These are phyloP conservation scores for Cetradonia linearis DNA, from an alignment of 495 filamentous ascomycete species.

Conservation along the genomic window DNA sequence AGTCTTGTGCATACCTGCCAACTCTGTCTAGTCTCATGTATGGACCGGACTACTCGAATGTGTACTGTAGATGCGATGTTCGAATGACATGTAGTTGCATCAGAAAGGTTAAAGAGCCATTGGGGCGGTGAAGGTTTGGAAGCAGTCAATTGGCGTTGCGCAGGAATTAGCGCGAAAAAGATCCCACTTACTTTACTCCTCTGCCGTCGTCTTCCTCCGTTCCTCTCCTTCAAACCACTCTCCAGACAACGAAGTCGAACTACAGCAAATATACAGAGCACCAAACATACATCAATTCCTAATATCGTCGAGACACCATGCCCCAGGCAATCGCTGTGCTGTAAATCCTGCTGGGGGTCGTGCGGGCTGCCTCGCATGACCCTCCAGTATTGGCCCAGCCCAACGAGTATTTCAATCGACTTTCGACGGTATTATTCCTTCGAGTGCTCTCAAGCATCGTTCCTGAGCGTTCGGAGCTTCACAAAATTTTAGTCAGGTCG, in stretches of 20 bases:
- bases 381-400: conserved; percentile 66
- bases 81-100: conserved; percentile 14
- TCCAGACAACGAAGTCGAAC: conserved; percentile 62
- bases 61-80: conserved; percentile 9
- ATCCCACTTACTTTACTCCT: conserved; percentile 19
- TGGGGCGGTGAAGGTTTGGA: conserved; percentile 16
- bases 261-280: conserved; percentile 31
- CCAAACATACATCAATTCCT: conserved; percentile 31
- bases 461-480: conserved; percentile 14
- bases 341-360: conserved; percentile 80
- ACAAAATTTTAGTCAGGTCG: conserved; percentile 18
- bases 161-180: conserved; percentile 15
- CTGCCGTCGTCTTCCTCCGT: conserved; percentile 28
- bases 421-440: conserved; percentile 69
- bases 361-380: conserved; percentile 47
- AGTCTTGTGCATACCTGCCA: neutral
- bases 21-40: neutral
- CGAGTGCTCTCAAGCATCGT: conserved; percentile 35
- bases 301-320: conserved; percentile 79
- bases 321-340: conserved; percentile 88
- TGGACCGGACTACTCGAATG: neutral
- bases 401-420: conserved; percentile 63
- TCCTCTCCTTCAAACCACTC: conserved; percentile 32
- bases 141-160: conserved; percentile 6
- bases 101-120: conserved; percentile 4